Base-by-base conservation (phyloP, 371 early-diverging fungal species). In the Massospora cicadina region DNA sequence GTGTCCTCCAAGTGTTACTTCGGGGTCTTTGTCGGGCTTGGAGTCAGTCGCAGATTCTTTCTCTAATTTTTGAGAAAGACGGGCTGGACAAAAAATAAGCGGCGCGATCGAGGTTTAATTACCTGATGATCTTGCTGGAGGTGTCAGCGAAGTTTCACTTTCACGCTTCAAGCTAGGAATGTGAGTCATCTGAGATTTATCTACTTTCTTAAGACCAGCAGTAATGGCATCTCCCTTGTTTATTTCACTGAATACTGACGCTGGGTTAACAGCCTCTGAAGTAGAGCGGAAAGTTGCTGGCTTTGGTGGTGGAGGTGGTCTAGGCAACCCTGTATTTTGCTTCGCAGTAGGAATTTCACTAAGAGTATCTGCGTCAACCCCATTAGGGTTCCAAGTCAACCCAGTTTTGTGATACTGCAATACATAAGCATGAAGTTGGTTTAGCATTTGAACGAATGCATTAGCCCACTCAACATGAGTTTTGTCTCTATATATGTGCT, bases 161-260 rank as follows among this genome's bases (percentile, higher is more conserved):
- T 77, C 69, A 1, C 81, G 82, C 26, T 95, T 82, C 23, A 95
- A 74, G 23, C 77, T 81, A 0, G 95, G 95, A 77, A 94, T 96
- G 79, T 95, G 95, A 13, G 94, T 94, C 95, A 94, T 95, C 71
- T 96, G 85, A 63, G 81, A 81, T 76, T 85, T 89, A 66, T 93
- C 93, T 0, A 97, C 98, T 75, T 95, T 95, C 63, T 87, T 85
- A 68, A 97, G 76, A 17, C 85, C 86, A 26, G 87, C 68, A 5
- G 95, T 94, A 60, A 94, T 77, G 29, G 68, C 72, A 43, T 76
- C 76, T 57, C 91, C 95, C 64, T 85, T 79, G 78, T 92, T 95
- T 73, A 97, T 75, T 59, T 88, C 87, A 54, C 85, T 86, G 76
- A 94, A 91, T 32, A 97, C 80, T 1, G 87, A 82, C 17, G 72